These are phyloP conservation scores for Blastobotrys muscicola DNA, from an alignment of 805 yeast genomes.

Conservation along the genomic window DNA sequence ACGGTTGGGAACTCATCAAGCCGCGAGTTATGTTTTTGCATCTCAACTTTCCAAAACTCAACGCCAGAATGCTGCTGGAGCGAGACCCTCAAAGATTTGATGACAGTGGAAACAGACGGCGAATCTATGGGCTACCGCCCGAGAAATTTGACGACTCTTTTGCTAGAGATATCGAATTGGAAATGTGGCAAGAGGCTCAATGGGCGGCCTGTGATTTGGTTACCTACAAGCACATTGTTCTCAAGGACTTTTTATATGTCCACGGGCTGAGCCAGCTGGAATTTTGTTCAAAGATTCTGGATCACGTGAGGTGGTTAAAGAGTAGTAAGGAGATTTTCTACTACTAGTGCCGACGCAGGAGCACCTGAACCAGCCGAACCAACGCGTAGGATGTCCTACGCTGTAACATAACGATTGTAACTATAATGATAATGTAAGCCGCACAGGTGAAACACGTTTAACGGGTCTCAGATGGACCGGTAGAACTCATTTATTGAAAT, in stretches of 20 bases:
- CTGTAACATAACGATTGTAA: too few species aligned
- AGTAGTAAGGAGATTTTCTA: too few species aligned
- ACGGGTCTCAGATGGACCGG: too few species aligned
- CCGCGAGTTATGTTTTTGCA: slow-evolving; percentile 42
- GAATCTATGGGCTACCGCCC: slow-evolving; percentile 45
- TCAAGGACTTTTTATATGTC: slow-evolving; percentile 6
- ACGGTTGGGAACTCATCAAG: not conserved
- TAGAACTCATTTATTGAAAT: too few species aligned
- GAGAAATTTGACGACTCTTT: slow-evolving; percentile 1
- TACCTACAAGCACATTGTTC: slow-evolving; percentile 1
- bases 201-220: slow-evolving; percentile 12
- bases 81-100: slow-evolving; percentile 34
- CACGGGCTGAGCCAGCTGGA: too few species aligned
- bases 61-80: slow-evolving; percentile 42
- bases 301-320: too few species aligned
- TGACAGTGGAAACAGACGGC: slow-evolving; percentile 35
- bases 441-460: too few species aligned
- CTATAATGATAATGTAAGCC: too few species aligned
- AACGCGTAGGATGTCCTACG: too few species aligned
- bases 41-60: slow-evolving; percentile 57
- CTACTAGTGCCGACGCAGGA: too few species aligned
- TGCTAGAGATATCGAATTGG: slow-evolving; percentile 9
- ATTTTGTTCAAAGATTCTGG: too few species aligned
- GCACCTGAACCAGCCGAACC: too few species aligned
- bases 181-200: slow-evolving; percentile 12